Evolutionary conservation across 139 green algal genomes (phyloP), one percentile per base, ranked within the genome.

Genomic region (Closterium sp.): DNA sequence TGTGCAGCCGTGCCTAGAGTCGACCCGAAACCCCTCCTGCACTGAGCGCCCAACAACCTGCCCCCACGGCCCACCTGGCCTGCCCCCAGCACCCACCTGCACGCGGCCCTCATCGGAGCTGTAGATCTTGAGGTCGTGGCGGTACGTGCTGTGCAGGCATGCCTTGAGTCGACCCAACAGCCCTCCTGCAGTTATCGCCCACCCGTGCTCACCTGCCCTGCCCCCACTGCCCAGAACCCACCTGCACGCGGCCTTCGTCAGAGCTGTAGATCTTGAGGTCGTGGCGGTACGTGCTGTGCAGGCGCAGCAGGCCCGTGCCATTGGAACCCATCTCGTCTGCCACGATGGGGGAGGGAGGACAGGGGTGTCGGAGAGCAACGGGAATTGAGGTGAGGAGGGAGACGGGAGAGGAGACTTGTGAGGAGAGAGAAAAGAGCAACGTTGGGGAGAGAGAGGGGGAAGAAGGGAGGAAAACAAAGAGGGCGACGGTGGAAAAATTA

Each of bases 241-340:
- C 3, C 45, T 13, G 45, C 45, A 79, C 97, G 3, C 97, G 95
- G 7, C 91, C 92, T 84, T 96, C 92, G 89, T 99, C 98, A 2
- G 96, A 98, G 30, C 96, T 98, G 96, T 99, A 99, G 93, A 99
- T 99, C 93, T 99, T 99, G 86, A 99, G 96, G 96, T 99, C 98
- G 85, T 99, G 98, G 84, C 98, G 97, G 96, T 99, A 99, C 13
- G 98, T 99, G 85, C 95, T 79, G 62, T 79, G 62, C 90, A 99
- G 96, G 70, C 98, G 96, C 91, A 99, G 96, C 89, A 99, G 96
- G 42, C 98, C 98, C n/a, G 94, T 95, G 29, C 97, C 97, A 24
- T 96, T 92, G 2, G 32, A 38, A 13, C 62, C 62, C 62, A 79
- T 79, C 17, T 79, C 62, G 17, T 79, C 62, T 79, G 62, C 62